Evolutionary conservation across 2,329 filamentous ascomycete species (phyloP), one percentile per base, ranked within the genome.

Genomic region (Alternaria dauci): DNA sequence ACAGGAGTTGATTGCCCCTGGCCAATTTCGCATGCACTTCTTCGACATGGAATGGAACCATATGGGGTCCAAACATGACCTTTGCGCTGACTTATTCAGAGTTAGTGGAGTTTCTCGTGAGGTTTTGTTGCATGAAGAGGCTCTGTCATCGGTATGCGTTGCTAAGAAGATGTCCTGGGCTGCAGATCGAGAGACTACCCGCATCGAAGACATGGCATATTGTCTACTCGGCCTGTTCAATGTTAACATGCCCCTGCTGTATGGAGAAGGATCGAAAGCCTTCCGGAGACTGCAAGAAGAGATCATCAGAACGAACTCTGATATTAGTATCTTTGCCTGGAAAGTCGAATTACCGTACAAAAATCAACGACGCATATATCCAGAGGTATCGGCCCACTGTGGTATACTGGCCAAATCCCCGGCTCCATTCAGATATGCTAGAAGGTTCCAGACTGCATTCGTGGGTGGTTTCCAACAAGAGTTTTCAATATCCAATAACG

Each of bases 381-480:
- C 30, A 2, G 30, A 61, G 54, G 8, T 67, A 42, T 16, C 23
- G 65, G 2, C 52, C 52, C 8, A 38, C 16, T 38, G 36, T 39
- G n/a, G 36, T 8, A 18, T 39, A n/a, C n/a, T 39, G n/a, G 36
- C 36, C 16, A 16, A 38, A 16, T 38, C 36, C 7, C 36, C 16
- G 5, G 36, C 16, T 8, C 36, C 36, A 38, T 38, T 38, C 36
- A 18, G n/a, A 38, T 5, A 38, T 8, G 36, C 36, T 38, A 16
- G 5, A n/a, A n/a, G 14, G 16, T 8, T 26, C 1, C 41, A 43
- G 41, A 8, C 3, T 5, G 23, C 12, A 26, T 8, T 8, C 1
- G 25, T 26, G 25, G 41, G 16, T 8, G 41, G 41, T 43, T 26
- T 38, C 36, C 16, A 5, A 7, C n/a, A 8, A 8, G 36, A 38